Evolutionary conservation across 2,329 filamentous ascomycete genomes (phyloP).

Genomic region (Ascochyta fabae): DNA sequence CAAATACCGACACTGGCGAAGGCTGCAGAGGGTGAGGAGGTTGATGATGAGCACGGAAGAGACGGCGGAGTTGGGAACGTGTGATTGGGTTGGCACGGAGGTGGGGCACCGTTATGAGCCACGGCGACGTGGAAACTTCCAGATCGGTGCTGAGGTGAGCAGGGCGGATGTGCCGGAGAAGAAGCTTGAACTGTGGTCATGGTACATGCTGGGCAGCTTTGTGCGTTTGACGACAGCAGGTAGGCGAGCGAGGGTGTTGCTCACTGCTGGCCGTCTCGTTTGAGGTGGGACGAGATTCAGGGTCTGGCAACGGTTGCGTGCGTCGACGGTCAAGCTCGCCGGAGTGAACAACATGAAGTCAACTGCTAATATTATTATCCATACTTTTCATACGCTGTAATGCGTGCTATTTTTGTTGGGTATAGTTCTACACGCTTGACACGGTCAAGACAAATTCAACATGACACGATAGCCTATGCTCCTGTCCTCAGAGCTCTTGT

Average conservation of each 20-base stretch:
- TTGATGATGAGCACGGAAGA: conserved; percentile 19
- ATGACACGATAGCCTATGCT: background rate
- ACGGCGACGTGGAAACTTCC: conserved; percentile 31
- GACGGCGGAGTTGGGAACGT: conserved; percentile 25
- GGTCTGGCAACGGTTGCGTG: conserved; percentile 10
- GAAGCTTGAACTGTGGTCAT: background rate
- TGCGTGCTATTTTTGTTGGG: background rate
- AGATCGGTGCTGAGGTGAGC: conserved; percentile 25
- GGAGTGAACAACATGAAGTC: background rate
- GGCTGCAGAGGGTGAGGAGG: conserved; percentile 1
- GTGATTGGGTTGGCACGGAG: conserved; percentile 30
- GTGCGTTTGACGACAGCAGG: background rate
- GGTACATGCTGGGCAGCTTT: background rate
- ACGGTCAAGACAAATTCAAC: background rate
- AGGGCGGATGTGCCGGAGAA: conserved; percentile 8
- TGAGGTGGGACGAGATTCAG: background rate
- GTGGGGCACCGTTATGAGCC: conserved; percentile 25
- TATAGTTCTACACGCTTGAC: conserved; percentile 8
- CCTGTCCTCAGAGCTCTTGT: conserved; percentile 5
- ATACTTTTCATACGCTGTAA: background rate
- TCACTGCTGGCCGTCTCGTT: background rate
- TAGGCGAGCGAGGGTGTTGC: background rate
- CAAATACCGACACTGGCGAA: background rate
- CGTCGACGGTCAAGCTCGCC: background rate
- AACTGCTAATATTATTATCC: background rate